Percentiles rank a stretch among this genome's conserved stretches.
phyloP scores from a whole-genome alignment of 345 rosid genomes.

The Pugionium cornutum region DNA sequence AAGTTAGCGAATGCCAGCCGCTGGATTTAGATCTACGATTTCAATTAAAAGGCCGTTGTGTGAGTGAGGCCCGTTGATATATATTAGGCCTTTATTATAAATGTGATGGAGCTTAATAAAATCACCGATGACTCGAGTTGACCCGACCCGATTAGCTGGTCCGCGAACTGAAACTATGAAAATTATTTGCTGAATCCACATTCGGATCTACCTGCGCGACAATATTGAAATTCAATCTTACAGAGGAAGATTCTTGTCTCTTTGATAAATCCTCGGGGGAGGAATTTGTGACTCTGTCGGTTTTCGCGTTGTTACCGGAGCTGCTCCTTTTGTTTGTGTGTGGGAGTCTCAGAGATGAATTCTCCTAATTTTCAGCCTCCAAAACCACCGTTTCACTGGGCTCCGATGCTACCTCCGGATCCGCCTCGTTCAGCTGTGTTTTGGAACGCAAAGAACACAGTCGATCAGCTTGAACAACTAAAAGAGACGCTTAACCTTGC shows the following conservation, averaged over 20 bases:
- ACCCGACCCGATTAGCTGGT: neutral
- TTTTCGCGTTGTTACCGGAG: neutral
- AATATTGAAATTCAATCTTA: slow-evolving; percentile 14
- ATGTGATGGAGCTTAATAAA: neutral
- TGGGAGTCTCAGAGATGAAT: slow-evolving; percentile 26
- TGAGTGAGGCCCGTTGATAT: neutral
- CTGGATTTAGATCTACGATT: neutral
- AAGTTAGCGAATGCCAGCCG: no score
- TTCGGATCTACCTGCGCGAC: slow-evolving; percentile 28
- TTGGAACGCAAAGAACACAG: slow-evolving; percentile 56
- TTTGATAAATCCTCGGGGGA: slow-evolving; percentile 33
- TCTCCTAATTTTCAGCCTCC: slow-evolving; percentile 35
- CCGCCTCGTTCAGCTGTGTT: slow-evolving; percentile 60
- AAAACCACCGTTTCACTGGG: slow-evolving; percentile 51
- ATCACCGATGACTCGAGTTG: slow-evolving; percentile 9
- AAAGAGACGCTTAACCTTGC: slow-evolving; percentile 63
- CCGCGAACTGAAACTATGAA: slow-evolving; percentile 6
- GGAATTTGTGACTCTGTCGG: slow-evolving; percentile 28
- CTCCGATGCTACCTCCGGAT: slow-evolving; percentile 62
- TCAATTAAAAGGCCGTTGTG: neutral
- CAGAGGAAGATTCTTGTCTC: slow-evolving; percentile 38
- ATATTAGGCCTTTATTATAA: neutral
- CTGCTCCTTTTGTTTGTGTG: neutral
- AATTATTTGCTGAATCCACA: neutral
- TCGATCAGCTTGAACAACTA: slow-evolving; percentile 53